Evolutionary conservation across 1,284 basidiomycete genomes (phyloP).

Genomic region (Leccinum pallidistipes): DNA sequence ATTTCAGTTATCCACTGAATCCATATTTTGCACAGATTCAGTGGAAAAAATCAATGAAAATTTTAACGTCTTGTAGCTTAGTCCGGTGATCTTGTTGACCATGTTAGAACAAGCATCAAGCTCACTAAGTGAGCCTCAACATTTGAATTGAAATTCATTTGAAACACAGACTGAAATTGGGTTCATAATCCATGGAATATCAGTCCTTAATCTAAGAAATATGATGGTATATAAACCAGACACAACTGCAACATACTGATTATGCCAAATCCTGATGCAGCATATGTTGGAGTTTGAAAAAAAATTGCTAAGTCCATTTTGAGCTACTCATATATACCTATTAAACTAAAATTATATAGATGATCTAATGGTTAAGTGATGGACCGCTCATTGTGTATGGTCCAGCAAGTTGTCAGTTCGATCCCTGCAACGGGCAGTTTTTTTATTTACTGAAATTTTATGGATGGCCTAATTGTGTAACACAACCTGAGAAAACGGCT

Average conservation of each 20-base stretch:
- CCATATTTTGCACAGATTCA: too few species aligned
- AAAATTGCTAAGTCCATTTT: neutral
- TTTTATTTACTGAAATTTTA: neutral
- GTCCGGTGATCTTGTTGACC: too few species aligned
- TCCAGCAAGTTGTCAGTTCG: neutral
- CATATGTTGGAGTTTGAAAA: neutral
- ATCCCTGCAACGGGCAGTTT: neutral
- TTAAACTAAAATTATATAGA: neutral
- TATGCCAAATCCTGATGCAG: neutral
- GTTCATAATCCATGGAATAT: too few species aligned
- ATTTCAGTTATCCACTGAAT: too few species aligned
- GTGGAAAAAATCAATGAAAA: too few species aligned
- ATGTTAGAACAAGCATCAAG: too few species aligned
- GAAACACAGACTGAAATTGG: too few species aligned
- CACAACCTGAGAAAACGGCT: too few species aligned
- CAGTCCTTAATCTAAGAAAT: too few species aligned
- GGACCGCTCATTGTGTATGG: neutral
- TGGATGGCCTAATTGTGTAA: neutral
- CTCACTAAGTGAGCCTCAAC: too few species aligned
- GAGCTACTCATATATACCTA: neutral
- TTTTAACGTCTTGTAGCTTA: too few species aligned
- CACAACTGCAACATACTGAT: neutral
- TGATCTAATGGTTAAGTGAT: neutral
- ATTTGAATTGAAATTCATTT: too few species aligned
- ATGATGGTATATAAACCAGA: neutral